Percentiles rank a stretch among this genome's conserved stretches.
Conservation (phyloP, 805 yeast species). For the Candida parachauliodes region DNA sequence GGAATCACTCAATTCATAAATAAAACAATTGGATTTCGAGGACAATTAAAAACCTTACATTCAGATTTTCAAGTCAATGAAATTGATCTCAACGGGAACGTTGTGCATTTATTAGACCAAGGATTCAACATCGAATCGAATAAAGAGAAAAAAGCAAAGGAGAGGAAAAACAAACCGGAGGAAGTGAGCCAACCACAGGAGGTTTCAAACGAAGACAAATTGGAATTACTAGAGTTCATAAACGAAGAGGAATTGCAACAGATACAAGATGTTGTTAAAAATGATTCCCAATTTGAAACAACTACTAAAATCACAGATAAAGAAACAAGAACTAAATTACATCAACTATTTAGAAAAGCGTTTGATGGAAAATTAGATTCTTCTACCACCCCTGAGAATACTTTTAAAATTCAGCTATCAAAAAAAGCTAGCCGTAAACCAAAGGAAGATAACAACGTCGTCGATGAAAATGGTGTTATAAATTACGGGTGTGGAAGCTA, state of each 20-base stretch:
- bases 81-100: conserved; percentile 63
- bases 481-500: conserved; percentile 73
- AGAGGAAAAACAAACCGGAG: conserved; percentile 25
- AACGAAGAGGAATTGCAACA: conserved; percentile 59
- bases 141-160: conserved; percentile 45
- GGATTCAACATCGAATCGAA: conserved; percentile 53
- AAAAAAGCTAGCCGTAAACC: conserved; percentile 37
- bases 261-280: conserved; percentile 45
- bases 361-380: conserved; percentile 77
- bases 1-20: conserved; percentile 78
- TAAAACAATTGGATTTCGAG: conserved; percentile 58
- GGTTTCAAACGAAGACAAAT: conserved; percentile 40
- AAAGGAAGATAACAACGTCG: conserved; percentile 35
- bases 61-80: conserved; percentile 95
- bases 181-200: conserved; percentile 29
- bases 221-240: conserved; percentile 48
- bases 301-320: conserved; percentile 60
- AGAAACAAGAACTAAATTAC: conserved; percentile 70
- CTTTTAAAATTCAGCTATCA: conserved; percentile 59
- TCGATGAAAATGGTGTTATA: conserved; percentile 49
- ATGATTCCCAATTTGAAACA: conserved; percentile 57
- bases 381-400: conserved; percentile 64
- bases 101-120: conserved; percentile 69
- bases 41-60: conserved; percentile 81
- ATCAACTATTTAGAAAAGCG: conserved; percentile 68